phyloP scores from a whole-genome alignment of 352 stramenopile genomes.

The Phytopythium boreale region DNA sequence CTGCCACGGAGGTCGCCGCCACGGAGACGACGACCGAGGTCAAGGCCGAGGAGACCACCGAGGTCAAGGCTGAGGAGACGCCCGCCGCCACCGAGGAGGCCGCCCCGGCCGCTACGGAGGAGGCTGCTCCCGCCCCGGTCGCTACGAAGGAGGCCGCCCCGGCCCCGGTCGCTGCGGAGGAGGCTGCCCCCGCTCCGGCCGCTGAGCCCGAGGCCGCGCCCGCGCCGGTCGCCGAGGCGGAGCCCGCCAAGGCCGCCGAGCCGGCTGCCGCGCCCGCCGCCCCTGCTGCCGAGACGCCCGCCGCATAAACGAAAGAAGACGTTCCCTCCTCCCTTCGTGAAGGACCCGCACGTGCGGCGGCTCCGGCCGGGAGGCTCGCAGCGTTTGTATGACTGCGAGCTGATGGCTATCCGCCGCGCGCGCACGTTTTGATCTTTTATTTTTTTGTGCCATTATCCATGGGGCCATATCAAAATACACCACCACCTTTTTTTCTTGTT shows the following conservation, averaged over 20 bases:
- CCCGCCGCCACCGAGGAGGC: background rate
- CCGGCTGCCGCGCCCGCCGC: background rate
- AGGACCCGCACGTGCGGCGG: background rate
- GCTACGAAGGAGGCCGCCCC: background rate
- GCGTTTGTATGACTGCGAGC: background rate
- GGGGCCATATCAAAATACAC: background rate
- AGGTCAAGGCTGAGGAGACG: slow-evolving; percentile 1
- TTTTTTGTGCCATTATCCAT: background rate
- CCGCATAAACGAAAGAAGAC: background rate
- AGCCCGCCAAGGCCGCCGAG: slow-evolving; percentile 1
- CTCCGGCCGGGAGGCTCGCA: background rate
- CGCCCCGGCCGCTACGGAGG: slow-evolving; percentile 3
- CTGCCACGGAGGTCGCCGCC: slow-evolving; percentile 5
- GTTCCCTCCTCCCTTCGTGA: background rate
- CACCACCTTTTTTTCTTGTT: background rate
- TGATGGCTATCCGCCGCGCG: background rate
- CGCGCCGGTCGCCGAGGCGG: background rate
- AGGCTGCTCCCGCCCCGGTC: background rate
- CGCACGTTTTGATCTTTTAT: slow-evolving; percentile 2
- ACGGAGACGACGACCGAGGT: slow-evolving; percentile 7
- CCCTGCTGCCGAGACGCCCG: background rate
- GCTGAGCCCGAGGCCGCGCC: background rate
- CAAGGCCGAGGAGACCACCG: background rate
- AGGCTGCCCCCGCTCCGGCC: background rate
- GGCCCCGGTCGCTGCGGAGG: background rate